Evolutionary conservation across 1,139 yeast species (phyloP).

Genomic region (Geotrichum bryndzae): DNA sequence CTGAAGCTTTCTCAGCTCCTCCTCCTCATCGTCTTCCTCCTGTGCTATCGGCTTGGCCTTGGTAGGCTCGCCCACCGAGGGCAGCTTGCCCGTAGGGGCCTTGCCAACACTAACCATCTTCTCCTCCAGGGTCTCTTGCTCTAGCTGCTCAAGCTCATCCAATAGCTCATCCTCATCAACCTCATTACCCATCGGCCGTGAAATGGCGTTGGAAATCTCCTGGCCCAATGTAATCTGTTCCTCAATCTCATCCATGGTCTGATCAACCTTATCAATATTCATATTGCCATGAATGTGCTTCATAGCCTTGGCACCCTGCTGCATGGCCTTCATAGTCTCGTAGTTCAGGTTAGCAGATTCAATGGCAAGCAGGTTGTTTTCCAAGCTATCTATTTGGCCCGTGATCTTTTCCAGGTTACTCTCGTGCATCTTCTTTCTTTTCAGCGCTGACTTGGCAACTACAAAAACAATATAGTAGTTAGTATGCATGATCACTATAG

Average conservation of each 20-base stretch:
- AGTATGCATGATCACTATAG: not conserved
- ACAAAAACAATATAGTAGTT: not conserved
- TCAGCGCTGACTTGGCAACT: conserved; percentile 79
- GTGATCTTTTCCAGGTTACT: conserved; percentile 71
- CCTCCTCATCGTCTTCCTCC: conserved; percentile 85
- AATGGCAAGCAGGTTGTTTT: conserved; percentile 81
- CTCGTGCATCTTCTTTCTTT: conserved; percentile 80
- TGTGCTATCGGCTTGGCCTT: conserved; percentile 28
- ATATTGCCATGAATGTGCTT: conserved; percentile 92
- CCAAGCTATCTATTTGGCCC: conserved; percentile 83
- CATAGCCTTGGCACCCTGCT: conserved; percentile 96
- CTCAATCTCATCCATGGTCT: conserved; percentile 97
- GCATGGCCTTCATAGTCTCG: conserved; percentile 98
- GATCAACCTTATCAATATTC: conserved; percentile 93
- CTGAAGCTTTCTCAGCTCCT: conserved; percentile 80
- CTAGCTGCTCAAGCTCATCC: conserved; percentile 84
- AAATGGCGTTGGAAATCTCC: conserved; percentile 92
- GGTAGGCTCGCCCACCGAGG: conserved; percentile 26
- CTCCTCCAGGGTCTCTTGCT: conserved; percentile 69
- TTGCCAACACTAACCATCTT: conserved; percentile 48
- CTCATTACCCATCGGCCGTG: conserved; percentile 82
- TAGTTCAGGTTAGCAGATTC: conserved; percentile 93
- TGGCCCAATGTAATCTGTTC: conserved; percentile 95
- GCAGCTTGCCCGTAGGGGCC: conserved; percentile 38
- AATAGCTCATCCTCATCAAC: conserved; percentile 79